Evolutionary conservation across 2,329 filamentous ascomycete species (phyloP).

Genomic region (Dothistroma pini): DNA sequence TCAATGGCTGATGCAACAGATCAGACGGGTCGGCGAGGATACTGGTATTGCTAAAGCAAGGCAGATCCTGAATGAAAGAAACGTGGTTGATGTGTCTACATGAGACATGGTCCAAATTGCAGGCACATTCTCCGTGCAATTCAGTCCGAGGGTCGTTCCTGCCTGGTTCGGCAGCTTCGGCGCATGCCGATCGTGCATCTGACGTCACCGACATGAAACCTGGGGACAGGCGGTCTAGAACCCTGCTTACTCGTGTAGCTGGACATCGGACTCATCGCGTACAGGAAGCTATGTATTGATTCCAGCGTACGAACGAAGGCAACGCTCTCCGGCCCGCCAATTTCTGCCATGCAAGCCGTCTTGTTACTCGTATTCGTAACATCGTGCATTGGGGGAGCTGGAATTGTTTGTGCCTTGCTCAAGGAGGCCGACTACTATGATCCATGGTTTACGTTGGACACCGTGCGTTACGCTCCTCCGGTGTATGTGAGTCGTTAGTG

Average conservation of each 20-base stretch:
- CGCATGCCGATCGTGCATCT: not conserved
- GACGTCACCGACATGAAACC: not conserved
- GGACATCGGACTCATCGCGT: not conserved
- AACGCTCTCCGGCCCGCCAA: no score
- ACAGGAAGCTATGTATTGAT: not conserved
- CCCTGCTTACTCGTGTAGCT: no score
- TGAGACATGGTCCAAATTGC: not conserved
- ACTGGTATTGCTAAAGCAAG: not conserved
- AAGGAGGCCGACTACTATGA: no score
- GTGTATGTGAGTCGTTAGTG: no score
- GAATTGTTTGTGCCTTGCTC: no score
- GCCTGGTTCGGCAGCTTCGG: not conserved
- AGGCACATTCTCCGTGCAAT: not conserved
- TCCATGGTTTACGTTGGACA: no score
- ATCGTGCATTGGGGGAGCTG: no score
- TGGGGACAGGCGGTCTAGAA: not conserved
- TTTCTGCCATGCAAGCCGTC: not conserved
- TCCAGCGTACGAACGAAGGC: not conserved
- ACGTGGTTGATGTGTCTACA: not conserved
- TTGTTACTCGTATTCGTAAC: no score
- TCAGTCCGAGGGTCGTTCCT: not conserved
- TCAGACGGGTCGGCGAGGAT: not conserved
- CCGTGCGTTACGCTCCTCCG: no score
- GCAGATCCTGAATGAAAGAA: not conserved
- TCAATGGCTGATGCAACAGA: constrained; percentile 6